Base-by-base conservation (phyloP, 1,284 basidiomycete species). In the Sphaerobolus stellatus region DNA sequence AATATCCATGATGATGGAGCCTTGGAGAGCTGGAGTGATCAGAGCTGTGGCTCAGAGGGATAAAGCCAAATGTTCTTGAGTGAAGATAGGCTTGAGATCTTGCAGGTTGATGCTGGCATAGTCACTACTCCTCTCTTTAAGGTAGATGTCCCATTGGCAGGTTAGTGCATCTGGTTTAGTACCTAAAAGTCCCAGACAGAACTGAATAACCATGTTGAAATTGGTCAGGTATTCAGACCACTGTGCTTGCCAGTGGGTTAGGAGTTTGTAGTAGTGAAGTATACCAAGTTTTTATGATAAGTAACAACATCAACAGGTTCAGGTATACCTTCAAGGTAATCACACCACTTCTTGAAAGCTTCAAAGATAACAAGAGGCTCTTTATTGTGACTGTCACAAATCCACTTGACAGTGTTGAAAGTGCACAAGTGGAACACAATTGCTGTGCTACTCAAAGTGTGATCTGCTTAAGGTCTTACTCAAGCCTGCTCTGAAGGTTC, bases 141-240 rank as follows among this genome's bases (percentile, higher is more conserved):
- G 4, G 41, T 43, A 43, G 41, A 43, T 9, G 41, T 43, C 41
- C 41, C 41, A 43, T 4, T 9, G 20, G 22, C 41, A 11, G 4
- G 41, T 43, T 5, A 43, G 20, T 14, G 41, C 20, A 22, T 43
- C 41, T 13, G 41, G 41, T 22, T 43, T 43, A 3, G 41, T 27
- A 11, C 41, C 41, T 43, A 24, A 27, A 27, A 6, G 41, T 2
- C 41, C 41, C 13, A 27, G 41, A 24, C 41, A 4, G 14, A 43
- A 43, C 11, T 43, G 41, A 33, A 71, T 63, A 7, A 41, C 28
- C 38, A 65, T 63, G 33, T 60, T 46, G 58, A 63, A 65, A 11
- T 52, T n/a, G 4, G 56, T 36, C 3, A 71, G 50, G 27, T 52
- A 24, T 25, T 65, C 62, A 14, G 46, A 59, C 68, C 70, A 71